phyloP scores from a whole-genome alignment of 2,329 filamentous ascomycete species.

The Apiospora sp. region DNA sequence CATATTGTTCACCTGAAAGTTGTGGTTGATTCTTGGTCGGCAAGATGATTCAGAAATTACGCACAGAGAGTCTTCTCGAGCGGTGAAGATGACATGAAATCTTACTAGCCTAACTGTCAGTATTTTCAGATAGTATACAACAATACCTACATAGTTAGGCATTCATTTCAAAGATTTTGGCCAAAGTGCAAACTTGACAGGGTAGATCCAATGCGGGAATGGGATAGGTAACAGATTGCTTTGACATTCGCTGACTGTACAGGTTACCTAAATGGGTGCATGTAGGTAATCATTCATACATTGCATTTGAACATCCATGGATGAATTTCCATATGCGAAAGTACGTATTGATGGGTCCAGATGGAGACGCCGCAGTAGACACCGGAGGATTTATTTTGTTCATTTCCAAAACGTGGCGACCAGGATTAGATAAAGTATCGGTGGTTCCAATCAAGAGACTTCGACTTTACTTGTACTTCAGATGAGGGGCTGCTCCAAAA shows the following conservation, averaged over 20 bases:
- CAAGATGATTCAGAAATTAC: not conserved
- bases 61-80: not conserved
- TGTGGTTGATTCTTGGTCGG: not conserved
- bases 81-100: not conserved
- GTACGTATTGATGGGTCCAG: not conserved
- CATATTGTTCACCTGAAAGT: not conserved
- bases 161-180: not conserved
- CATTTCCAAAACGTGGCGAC: slow-evolving; percentile 9
- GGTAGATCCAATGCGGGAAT: not conserved
- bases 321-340: not conserved
- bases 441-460: not conserved
- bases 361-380: not conserved
- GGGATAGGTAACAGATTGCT: not conserved
- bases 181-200: not conserved
- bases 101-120: not conserved
- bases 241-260: not conserved
- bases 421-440: not conserved
- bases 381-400: not conserved
- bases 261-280: too few species aligned
- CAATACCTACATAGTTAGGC: too few species aligned
- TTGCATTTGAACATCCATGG: not conserved
- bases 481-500: not conserved
- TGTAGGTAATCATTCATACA: not conserved
- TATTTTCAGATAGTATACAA: too few species aligned
- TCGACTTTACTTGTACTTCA: not conserved